phyloP scores from a whole-genome alignment of 371 early-diverging fungal species.

The Mortierella sp. region DNA sequence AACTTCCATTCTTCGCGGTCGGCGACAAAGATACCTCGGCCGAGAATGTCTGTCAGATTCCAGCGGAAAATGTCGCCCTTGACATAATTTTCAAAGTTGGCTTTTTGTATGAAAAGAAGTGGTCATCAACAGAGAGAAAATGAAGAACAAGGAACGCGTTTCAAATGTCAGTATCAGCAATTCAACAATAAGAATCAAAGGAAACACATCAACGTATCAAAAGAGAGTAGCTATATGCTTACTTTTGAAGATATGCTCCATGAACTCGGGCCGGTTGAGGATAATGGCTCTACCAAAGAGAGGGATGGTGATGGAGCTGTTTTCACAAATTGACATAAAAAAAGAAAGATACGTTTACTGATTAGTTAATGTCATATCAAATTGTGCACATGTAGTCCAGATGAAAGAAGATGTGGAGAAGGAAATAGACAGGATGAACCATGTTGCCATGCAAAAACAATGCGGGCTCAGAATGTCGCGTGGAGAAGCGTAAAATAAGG shows the following conservation, averaged over 20 bases:
- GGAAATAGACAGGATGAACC: neutral
- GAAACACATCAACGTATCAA: neutral
- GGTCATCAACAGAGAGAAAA: no score
- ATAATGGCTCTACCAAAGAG: slow-evolving; percentile 17
- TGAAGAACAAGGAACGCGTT: no score
- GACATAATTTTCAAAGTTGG: slow-evolving; percentile 46
- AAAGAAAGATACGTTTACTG: neutral
- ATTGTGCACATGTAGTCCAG: neutral
- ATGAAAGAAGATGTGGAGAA: neutral
- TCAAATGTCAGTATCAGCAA: neutral
- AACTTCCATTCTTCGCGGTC: slow-evolving; percentile 66
- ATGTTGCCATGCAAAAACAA: neutral
- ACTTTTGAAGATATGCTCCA: slow-evolving; percentile 32
- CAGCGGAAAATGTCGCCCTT: slow-evolving; percentile 64
- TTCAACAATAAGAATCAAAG: no score
- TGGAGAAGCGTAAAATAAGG: neutral
- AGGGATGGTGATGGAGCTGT: slow-evolving; percentile 13
- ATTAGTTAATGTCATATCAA: neutral
- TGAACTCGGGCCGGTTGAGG: slow-evolving; percentile 22
- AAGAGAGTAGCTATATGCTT: neutral
- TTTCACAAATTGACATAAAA: no score
- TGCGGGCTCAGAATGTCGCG: neutral
- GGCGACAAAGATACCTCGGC: slow-evolving; percentile 81
- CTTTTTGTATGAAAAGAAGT: neutral
- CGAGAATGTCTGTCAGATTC: slow-evolving; percentile 64